Evolutionary conservation across 495 filamentous ascomycete genomes (phyloP), one percentile per base, ranked within the genome.

Genomic region (Aspergillus coremiiformis): DNA sequence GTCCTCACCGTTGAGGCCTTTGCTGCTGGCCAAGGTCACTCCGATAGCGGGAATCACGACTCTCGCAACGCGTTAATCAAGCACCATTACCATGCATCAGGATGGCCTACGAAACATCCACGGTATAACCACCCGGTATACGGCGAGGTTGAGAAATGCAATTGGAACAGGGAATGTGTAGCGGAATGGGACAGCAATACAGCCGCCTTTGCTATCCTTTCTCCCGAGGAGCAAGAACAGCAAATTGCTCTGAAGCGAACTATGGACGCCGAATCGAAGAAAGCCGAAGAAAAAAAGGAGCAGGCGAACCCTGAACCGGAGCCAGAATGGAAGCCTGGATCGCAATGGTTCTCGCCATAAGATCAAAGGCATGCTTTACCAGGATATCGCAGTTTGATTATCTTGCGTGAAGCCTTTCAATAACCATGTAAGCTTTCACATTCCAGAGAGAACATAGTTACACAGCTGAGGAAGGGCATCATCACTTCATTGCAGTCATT

Each of bases 81-180:
- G 55, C 81, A 85, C 58, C 80, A 82, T 64, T 84, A 81, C 57
- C 82, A 84, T 59, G 81, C 82, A 21, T 83, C 80, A 20, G 72
- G 73, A 49, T 85, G 82, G 82, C 80, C 78, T 35, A 75, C 48
- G 3, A 57, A 59, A 37, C 81, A 84, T 53, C 80, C 78, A 4
- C 75, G 81, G 47, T 82, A 71, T 61, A 77, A 63, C 41, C 81
- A 84, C 54, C 80, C 80, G 0, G 73, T 78, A 22, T 83, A 79
- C 57, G 80, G 78, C 45, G 77, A 82, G 66, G 80, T 84, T 0
- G 81, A 84, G 60, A 65, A 69, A 58, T 84, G 81, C 62, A 83
- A 84, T 63, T 84, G 80, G 81, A 72, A 80, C 49, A 64, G 65
- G 45, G 76, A 80, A 15, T 84, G 81, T 54, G 77, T 84, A 12